Evolutionary conservation across 1,284 basidiomycete species (phyloP), one percentile per base, ranked within the genome.

Genomic region (Papiliotrema terrestris): DNA sequence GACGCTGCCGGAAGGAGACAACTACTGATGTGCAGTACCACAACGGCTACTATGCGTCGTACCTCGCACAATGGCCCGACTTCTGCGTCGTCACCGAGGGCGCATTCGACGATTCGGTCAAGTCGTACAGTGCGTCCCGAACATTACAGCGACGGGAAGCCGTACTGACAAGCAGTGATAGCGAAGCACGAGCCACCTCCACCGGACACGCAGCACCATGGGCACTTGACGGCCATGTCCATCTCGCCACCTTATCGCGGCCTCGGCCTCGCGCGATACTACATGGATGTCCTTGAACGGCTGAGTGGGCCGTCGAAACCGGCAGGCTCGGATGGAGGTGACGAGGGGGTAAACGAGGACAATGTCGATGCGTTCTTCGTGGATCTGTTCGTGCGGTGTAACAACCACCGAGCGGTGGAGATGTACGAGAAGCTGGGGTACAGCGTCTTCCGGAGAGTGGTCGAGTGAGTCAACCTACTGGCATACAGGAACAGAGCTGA

Each of bases 391-490:
- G 76, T 78, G 41, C 54, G 76, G 45, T 76, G 74, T 58, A 77
- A 74, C 57, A 78, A 78, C 56, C 52, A 53, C 17, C 60, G 74
- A 41, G 76, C 76, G 46, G 70, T 71, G 19, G 67, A 72, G 43
- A 75, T 78, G 74, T 78, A 78, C 52, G 75, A 77, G 58, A 66
- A 65, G 54, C 54, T 78, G 57, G 76, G 76, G 36, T 78, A 78
- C 54, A 73, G 70, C 56, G 74, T 78, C 4, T 78, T 63, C 58
- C 54, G 76, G 19, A 56, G 76, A n/a, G 76, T 78, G 0, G 73
- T 76, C 22, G 75, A 75, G 74, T 76, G 59, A 72, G 75, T 73
- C 36, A 17, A 22, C 29, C 5, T 32, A 5, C 8, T 26, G 39
- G 22, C 20, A 38, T 13, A 11, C 17, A 1, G 19, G 22, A 49